Conservation (phyloP, 2,329 filamentous ascomycete genomes). For the Phyllosticta capitalensis region DNA sequence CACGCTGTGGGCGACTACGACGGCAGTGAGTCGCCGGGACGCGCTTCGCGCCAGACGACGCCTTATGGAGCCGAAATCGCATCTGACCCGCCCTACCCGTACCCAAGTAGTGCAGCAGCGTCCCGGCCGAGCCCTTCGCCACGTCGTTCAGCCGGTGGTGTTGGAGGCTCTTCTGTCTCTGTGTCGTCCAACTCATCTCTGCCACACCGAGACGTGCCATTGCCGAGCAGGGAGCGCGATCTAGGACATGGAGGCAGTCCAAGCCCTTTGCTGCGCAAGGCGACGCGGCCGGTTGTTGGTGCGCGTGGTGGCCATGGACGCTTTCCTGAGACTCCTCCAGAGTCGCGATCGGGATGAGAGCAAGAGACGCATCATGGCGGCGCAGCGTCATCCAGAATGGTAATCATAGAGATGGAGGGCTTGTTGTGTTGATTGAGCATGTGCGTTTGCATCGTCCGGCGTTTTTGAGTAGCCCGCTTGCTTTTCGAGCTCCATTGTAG, state of each 20-base stretch:
- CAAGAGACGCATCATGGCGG: background rate
- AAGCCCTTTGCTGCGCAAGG: constrained; percentile 26
- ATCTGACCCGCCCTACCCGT: background rate
- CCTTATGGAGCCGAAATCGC: background rate
- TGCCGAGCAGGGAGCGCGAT: constrained; percentile 13
- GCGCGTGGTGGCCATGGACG: background rate
- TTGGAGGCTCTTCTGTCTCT: background rate
- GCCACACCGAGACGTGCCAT: constrained; percentile 14
- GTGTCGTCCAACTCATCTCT: constrained; percentile 10
- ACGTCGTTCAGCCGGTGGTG: background rate
- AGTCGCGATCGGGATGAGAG: background rate
- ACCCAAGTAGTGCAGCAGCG: background rate
- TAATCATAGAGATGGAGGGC: background rate
- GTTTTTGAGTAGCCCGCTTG: background rate
- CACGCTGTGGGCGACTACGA: background rate
- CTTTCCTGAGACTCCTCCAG: background rate
- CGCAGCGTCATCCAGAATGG: background rate
- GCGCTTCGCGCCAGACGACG: background rate
- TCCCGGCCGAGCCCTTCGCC: background rate
- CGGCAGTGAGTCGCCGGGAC: background rate
- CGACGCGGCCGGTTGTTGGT: constrained; percentile 16
- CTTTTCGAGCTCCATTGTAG: background rate
- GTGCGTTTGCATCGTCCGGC: background rate
- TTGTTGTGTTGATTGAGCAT: background rate
- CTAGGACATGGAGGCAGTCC: constrained; percentile 14